phyloP scores from a whole-genome alignment of 2,329 filamentous ascomycete genomes.

The Ophiostoma himal-ulmi region DNA sequence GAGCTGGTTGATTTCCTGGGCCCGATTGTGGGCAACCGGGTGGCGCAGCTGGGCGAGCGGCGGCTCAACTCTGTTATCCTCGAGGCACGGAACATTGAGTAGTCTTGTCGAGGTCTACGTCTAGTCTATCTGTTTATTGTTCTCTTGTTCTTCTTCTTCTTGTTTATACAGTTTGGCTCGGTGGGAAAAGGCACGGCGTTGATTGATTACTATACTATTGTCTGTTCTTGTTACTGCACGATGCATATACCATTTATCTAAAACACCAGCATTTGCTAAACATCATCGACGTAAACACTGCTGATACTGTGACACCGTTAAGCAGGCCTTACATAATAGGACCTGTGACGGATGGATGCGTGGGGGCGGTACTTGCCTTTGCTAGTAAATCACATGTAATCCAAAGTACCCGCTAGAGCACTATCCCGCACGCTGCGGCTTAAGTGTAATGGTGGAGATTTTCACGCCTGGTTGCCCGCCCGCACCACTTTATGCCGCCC shows the following conservation, averaged over 20 bases:
- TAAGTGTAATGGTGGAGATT: constrained; percentile 3
- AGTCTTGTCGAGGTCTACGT: constrained; percentile 17
- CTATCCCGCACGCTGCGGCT: constrained; percentile 8
- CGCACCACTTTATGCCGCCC: constrained; percentile 2
- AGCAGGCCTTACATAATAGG: not conserved
- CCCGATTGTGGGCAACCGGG: constrained; percentile 46
- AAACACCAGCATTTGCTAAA: not conserved
- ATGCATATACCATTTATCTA: not conserved
- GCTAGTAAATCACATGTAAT: not conserved
- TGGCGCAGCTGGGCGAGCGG: constrained; percentile 43
- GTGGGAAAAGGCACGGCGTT: constrained; percentile 12
- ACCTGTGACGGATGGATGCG: not conserved
- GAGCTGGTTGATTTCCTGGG: constrained; percentile 52
- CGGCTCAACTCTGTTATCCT: constrained; percentile 47
- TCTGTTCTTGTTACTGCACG: not conserved
- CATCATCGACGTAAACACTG: not conserved
- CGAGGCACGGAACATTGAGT: constrained; percentile 51
- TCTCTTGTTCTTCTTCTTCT: not conserved
- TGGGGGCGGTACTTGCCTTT: not conserved
- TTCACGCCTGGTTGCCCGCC: not conserved
- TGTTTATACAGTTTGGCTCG: not conserved
- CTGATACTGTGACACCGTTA: not conserved
- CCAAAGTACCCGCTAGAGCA: not conserved
- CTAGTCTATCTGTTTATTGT: not conserved
- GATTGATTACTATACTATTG: not conserved